Evolutionary conservation across 169 alveolate genomes (phyloP).

Genomic region (Babesia caballi): DNA sequence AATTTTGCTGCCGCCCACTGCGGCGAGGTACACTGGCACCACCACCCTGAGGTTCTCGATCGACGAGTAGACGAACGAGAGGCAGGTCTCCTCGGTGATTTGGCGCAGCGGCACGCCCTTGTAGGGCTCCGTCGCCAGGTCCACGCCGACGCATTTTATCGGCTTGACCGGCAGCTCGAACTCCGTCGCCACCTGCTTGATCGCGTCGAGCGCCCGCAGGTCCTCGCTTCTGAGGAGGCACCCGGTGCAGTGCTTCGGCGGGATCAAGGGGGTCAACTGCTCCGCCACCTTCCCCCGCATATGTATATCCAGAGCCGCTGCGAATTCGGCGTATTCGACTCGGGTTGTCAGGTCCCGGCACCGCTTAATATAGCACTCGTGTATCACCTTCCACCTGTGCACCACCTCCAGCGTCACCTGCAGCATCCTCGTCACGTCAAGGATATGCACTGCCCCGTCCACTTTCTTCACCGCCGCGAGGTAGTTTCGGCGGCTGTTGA

Average conservation of each 20-base stretch:
- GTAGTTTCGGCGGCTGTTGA: constrained; percentile 32
- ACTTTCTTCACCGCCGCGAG: constrained; percentile 48
- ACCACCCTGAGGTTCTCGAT: constrained; percentile 24
- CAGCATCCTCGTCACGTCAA: constrained; percentile 44
- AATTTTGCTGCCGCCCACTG: constrained; percentile 23
- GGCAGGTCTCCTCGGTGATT: constrained; percentile 25
- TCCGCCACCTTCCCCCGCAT: not conserved
- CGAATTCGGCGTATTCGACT: not conserved
- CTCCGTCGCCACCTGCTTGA: not conserved
- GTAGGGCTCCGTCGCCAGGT: not conserved
- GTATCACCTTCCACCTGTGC: constrained; percentile 27
- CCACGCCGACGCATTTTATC: constrained; percentile 32
- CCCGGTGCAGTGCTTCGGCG: constrained; percentile 41
- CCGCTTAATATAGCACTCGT: constrained; percentile 2
- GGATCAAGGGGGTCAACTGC: not conserved
- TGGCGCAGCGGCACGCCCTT: constrained; percentile 32
- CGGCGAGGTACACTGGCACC: constrained; percentile 48
- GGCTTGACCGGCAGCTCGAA: constrained; percentile 5
- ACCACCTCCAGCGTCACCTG: constrained; percentile 39
- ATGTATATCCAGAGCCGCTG: no score
- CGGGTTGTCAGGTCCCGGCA: not conserved
- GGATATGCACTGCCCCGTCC: constrained; percentile 27
- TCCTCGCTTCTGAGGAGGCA: constrained; percentile 42
- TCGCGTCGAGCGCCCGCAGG: constrained; percentile 14
- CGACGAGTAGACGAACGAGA: constrained; percentile 41